Percentiles rank a stretch among this genome's conserved stretches.
These are phyloP conservation scores for Serendipita sp. DNA, from an alignment of 768 basidiomycete species.

Conservation along the genomic window DNA sequence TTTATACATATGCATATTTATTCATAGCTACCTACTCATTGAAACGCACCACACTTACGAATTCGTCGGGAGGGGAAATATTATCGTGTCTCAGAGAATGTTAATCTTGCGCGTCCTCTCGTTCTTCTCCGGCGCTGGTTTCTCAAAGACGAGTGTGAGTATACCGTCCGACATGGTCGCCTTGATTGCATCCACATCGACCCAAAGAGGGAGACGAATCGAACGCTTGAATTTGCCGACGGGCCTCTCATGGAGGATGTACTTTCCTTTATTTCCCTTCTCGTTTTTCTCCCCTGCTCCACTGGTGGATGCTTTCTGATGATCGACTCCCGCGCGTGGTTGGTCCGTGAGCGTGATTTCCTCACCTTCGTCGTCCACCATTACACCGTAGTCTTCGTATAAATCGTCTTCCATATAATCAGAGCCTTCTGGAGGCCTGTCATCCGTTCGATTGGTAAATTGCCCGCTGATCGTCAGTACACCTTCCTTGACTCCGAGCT, in stretches of 20 bases:
- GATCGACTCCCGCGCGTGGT: slow-evolving; percentile 89
- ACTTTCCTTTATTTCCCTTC: slow-evolving; percentile 11
- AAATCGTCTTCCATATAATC: background rate
- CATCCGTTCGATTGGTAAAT: slow-evolving; percentile 4
- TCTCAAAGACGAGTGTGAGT: slow-evolving; percentile 34
- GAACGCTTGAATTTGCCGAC: slow-evolving; percentile 35
- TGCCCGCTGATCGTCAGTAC: slow-evolving; percentile 35
- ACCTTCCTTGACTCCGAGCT: slow-evolving; percentile 32
- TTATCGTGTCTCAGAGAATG: background rate
- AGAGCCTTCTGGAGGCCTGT: background rate
- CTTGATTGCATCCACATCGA: slow-evolving; percentile 33
- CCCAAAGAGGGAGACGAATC: slow-evolving; percentile 31
- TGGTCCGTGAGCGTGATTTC: background rate
- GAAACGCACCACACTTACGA: no score
- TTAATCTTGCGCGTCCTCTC: background rate
- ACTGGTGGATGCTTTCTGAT: slow-evolving; percentile 82
- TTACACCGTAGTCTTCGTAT: no score
- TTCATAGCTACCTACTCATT: no score
- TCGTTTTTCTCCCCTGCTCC: background rate
- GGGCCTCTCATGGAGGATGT: slow-evolving; percentile 30
- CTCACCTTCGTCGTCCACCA: no score
- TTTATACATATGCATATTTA: no score
- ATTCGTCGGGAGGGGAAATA: no score
- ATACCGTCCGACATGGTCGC: slow-evolving; percentile 34
- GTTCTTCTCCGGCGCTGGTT: slow-evolving; percentile 21